These are phyloP conservation scores for Ambrosia artemisiifolia DNA, from an alignment of 129 eudicot genomes.

Conservation along the genomic window DNA sequence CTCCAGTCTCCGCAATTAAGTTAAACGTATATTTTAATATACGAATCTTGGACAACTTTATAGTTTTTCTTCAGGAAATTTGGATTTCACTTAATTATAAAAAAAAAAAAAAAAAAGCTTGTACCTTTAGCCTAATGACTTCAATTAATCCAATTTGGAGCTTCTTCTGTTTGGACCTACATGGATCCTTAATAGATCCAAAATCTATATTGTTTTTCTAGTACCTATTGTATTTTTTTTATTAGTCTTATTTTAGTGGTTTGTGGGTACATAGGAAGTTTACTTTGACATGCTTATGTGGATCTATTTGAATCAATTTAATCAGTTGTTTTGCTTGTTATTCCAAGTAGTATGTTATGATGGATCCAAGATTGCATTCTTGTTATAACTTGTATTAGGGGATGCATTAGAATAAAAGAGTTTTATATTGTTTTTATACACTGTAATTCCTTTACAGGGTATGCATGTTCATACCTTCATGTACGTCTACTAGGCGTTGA, in stretches of 20 bases:
- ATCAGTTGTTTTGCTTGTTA: not conserved
- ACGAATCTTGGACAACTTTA: not conserved
- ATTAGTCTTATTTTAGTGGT: constrained; percentile 7
- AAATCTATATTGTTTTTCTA: not conserved
- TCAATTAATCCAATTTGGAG: not conserved
- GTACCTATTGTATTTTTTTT: not conserved
- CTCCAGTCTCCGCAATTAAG: not conserved
- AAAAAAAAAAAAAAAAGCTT: not conserved
- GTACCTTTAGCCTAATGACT: not conserved
- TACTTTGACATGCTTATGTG: not conserved
- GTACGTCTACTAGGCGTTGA: not conserved
- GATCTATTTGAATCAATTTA: not conserved
- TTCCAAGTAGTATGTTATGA: not conserved
- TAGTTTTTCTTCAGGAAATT: not conserved
- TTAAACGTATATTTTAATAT: not conserved
- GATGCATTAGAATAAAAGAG: not conserved
- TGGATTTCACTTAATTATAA: not conserved
- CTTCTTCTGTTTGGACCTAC: constrained; percentile 1
- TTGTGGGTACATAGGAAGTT: not conserved
- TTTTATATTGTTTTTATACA: not conserved
- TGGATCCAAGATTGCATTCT: constrained; percentile 13
- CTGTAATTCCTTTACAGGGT: not conserved
- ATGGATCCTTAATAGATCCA: constrained; percentile 4
- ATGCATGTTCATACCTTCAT: not conserved
- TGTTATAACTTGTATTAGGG: not conserved